phyloP scores from a whole-genome alignment of 352 stramenopile genomes.

The Globisporangium abappressorium region DNA sequence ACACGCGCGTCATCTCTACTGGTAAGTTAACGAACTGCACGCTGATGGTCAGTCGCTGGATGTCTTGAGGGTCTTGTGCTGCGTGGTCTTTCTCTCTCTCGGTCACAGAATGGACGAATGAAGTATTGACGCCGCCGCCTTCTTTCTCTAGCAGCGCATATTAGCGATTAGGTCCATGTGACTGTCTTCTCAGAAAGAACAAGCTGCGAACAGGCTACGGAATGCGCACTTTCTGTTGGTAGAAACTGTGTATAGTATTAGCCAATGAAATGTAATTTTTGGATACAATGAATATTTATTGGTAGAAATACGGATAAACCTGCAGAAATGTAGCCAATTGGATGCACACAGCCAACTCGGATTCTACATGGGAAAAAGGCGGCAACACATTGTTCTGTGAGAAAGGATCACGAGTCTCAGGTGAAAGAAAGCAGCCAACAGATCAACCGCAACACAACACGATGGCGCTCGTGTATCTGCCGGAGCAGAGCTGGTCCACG shows the following conservation, averaged over 20 bases:
- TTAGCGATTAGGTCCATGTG: conserved; percentile 3
- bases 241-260: background rate
- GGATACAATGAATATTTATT: background rate
- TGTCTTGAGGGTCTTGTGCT: background rate
- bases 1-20: conserved; percentile 45
- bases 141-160: background rate
- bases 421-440: background rate
- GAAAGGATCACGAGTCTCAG: background rate
- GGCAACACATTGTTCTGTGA: background rate
- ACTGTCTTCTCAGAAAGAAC: conserved; percentile 14
- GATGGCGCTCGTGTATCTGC: conserved; percentile 79
- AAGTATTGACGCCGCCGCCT: background rate
- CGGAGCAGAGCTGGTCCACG: conserved; percentile 63
- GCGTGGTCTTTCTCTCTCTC: background rate
- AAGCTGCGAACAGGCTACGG: conserved; percentile 10
- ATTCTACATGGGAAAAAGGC: background rate
- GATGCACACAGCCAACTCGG: background rate
- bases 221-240: background rate
- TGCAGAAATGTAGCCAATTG: background rate
- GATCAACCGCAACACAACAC: background rate
- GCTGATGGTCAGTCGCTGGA: no score
- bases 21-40: background rate
- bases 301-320: background rate
- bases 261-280: background rate
- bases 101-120: background rate